Evolutionary conservation across 2,329 filamentous ascomycete species (phyloP).

Genomic region (Madurella mycetomatis): DNA sequence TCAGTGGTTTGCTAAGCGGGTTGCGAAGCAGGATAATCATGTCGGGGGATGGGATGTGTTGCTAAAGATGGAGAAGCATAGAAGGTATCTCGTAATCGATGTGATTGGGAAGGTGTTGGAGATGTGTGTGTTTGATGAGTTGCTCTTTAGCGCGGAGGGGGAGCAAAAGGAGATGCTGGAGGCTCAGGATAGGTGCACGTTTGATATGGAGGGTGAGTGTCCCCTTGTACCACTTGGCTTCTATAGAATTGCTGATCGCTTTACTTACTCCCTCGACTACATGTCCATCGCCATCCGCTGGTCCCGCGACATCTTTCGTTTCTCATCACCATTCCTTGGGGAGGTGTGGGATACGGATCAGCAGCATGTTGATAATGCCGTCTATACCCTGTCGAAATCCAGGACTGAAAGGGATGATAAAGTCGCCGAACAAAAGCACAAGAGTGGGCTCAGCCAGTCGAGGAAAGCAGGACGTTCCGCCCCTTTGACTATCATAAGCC

Average conservation of each 20-base stretch:
- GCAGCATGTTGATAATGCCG: conserved; percentile 20
- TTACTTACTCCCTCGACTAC: conserved; percentile 16
- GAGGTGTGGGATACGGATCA: conserved; percentile 26
- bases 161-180: conserved; percentile 28
- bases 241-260: background rate
- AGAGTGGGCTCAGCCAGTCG: background rate
- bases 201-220: conserved; percentile 20
- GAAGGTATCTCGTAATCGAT: conserved; percentile 34
- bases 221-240: background rate
- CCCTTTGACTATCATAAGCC: background rate
- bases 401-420: conserved; percentile 9
- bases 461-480: background rate
- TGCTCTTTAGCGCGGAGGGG: conserved; percentile 38
- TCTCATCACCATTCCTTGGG: conserved; percentile 29
- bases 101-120: conserved; percentile 37
- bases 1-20: conserved; percentile 30
- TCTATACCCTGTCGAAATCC: conserved; percentile 23
- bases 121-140: conserved; percentile 34
- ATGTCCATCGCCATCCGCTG: conserved; percentile 30
- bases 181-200: conserved; percentile 29
- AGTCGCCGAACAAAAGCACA: conserved; percentile 7
- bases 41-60: conserved; percentile 34
- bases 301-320: conserved; percentile 30
- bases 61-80: conserved; percentile 27
- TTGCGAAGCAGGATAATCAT: conserved; percentile 34